These are phyloP conservation scores for Globisporangium viniferum DNA, from an alignment of 352 stramenopile species.

Conservation along the genomic window DNA sequence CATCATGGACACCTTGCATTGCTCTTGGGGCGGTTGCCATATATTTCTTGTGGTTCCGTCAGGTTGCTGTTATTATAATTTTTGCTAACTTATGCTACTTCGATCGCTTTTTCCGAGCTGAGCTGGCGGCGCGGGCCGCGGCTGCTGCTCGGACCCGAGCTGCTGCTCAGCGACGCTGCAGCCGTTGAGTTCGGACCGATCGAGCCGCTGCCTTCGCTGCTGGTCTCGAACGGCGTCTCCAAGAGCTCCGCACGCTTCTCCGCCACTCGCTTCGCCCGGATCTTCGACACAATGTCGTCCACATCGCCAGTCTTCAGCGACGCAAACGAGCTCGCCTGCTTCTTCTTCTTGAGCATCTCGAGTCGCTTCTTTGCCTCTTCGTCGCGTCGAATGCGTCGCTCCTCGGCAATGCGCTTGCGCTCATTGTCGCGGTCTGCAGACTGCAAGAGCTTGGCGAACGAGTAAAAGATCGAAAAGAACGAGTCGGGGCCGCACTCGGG, in stretches of 20 bases:
- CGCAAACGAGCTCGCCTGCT: slow-evolving; percentile 65
- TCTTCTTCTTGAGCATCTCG: slow-evolving; percentile 78
- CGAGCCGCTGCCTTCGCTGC: neutral
- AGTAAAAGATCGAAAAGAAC: slow-evolving; percentile 87
- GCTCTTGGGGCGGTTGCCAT: neutral
- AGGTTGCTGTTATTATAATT: slow-evolving; percentile 2
- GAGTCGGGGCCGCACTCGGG: slow-evolving; percentile 64
- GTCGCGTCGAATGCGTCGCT: slow-evolving; percentile 67
- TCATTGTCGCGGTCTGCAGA: slow-evolving; percentile 81
- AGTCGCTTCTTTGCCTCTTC: slow-evolving; percentile 80
- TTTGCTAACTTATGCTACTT: slow-evolving; percentile 21
- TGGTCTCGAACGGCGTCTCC: slow-evolving; percentile 21
- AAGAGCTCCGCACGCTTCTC: slow-evolving; percentile 70
- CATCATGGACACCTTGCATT: neutral
- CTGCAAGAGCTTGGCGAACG: slow-evolving; percentile 79
- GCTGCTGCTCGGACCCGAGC: slow-evolving; percentile 1
- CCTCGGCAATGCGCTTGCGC: slow-evolving; percentile 78
- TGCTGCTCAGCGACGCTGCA: slow-evolving; percentile 1
- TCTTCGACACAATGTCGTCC: slow-evolving; percentile 82
- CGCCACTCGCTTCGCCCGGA: slow-evolving; percentile 72
- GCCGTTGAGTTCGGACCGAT: neutral
- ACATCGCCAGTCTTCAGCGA: slow-evolving; percentile 77
- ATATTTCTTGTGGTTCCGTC: neutral
- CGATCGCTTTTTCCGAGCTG: slow-evolving; percentile 8
- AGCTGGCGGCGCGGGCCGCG: slow-evolving; percentile 3